Evolutionary conservation across 345 rosid species (phyloP), one percentile per base, ranked within the genome.

Genomic region (Luvunga scandens): DNA sequence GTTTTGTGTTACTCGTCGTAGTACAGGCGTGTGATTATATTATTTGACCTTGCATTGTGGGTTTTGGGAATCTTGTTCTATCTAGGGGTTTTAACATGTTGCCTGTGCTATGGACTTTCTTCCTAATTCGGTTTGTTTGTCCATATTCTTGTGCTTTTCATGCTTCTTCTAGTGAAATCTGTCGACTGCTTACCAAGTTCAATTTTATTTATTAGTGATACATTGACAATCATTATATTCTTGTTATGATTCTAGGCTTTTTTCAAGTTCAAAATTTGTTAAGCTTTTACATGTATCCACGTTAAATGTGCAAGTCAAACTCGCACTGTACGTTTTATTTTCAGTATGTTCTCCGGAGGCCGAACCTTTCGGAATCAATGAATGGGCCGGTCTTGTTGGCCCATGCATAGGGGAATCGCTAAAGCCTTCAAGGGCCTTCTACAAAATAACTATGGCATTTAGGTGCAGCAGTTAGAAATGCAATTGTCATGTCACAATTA

Each of bases 91-190:
- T 82, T 84, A 84, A 75, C 87, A 75, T 71, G 81, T 78, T 80
- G 77, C 33, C 74, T 48, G 79, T 69, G 70, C 57, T 39, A 53
- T 78, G 85, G 82, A 84, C 81, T 76, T 78, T 64, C 78, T 57
- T 74, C 80, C 89, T 82, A 84, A 86, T 86, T 84, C 83, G 82
- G 68, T 82, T 82, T 80, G 48, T 68, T 39, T 84, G 86, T 82
- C 82, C 82, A 84, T 78, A 80, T 24, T 73, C 78, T 67, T 83
- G 79, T 82, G 86, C 67, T 73, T 69, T 74, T 79, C 81, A 22
- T 81, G 75, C 63, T 78, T 55, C 72, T 76, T 69, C 53, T 76
- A 69, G 83, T 62, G 57, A 67, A 62, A 48, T 71, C 45, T 71
- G 67, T 59, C 72, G 69, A 28, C 79, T 50, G 73, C 72, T 71